A percentile compares a stretch with the other conserved stretches of the same genome.
Conservation (phyloP, 148 eudicot genomes). For the Vaccinium myrtillus region DNA sequence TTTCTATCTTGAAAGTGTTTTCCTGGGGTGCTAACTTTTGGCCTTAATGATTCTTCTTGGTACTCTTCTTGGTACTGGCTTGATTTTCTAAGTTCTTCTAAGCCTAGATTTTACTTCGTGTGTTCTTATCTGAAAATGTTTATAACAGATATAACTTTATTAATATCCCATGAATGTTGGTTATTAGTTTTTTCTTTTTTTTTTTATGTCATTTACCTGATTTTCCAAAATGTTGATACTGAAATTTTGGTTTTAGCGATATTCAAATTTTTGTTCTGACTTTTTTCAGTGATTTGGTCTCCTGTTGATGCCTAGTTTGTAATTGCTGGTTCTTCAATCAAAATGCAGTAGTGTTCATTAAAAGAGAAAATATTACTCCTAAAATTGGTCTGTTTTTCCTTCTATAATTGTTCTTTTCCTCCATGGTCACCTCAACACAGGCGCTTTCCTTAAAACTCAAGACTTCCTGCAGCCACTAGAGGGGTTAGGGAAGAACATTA, state of each 20-base stretch:
- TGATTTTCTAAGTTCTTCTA: neutral
- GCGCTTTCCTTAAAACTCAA: conserved; percentile 62
- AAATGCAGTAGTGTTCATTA: neutral
- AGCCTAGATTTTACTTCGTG: neutral
- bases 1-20: neutral
- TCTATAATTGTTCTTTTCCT: neutral
- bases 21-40: neutral
- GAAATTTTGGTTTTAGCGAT: neutral
- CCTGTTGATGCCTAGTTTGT: neutral
- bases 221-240: neutral
- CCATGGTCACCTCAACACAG: conserved; percentile 30
- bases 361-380: neutral
- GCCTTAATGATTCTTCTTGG: neutral
- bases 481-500: conserved; percentile 40
- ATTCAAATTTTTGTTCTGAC: neutral
- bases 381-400: neutral
- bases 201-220: neutral
- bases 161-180: neutral
- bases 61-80: neutral
- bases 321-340: neutral
- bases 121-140: too few relatives aligned
- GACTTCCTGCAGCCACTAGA: conserved; percentile 90
- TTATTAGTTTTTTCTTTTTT: neutral
- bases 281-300: neutral
- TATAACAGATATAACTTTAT: neutral